Conservation (phyloP, 306 rosid species). For the Ormosia emarginata region DNA sequence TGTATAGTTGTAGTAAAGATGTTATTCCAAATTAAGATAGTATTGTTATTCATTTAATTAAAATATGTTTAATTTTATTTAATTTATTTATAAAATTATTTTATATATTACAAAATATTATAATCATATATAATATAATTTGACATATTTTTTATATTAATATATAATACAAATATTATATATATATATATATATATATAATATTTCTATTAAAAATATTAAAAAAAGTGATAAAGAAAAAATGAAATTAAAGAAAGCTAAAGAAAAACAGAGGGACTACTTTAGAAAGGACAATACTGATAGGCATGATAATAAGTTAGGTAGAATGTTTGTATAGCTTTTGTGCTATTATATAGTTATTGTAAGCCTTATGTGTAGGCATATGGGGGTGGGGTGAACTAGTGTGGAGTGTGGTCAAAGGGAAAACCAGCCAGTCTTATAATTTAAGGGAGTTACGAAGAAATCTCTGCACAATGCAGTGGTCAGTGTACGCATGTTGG, state of each 20-base stretch:
- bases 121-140: too few species aligned
- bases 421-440: constrained; percentile 12
- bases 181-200: too few species aligned
- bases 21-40: background rate
- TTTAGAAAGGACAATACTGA: background rate
- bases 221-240: background rate
- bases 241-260: background rate
- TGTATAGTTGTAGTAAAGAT: background rate
- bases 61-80: too few species aligned
- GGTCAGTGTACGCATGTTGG: constrained; percentile 16
- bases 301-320: background rate
- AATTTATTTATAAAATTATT: too few species aligned
- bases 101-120: too few species aligned
- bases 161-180: too few species aligned
- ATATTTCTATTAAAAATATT: background rate
- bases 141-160: too few species aligned
- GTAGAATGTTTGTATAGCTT: constrained; percentile 27
- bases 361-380: constrained; percentile 16
- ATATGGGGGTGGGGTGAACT: constrained; percentile 12
- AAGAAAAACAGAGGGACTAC: background rate
- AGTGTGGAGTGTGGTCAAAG: constrained; percentile 21
- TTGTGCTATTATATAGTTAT: background rate
- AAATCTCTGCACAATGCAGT: background rate
- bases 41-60: too few species aligned
- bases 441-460: constrained; percentile 12